phyloP scores from a whole-genome alignment of 495 filamentous ascomycete genomes.

The Evernia prunastri region DNA sequence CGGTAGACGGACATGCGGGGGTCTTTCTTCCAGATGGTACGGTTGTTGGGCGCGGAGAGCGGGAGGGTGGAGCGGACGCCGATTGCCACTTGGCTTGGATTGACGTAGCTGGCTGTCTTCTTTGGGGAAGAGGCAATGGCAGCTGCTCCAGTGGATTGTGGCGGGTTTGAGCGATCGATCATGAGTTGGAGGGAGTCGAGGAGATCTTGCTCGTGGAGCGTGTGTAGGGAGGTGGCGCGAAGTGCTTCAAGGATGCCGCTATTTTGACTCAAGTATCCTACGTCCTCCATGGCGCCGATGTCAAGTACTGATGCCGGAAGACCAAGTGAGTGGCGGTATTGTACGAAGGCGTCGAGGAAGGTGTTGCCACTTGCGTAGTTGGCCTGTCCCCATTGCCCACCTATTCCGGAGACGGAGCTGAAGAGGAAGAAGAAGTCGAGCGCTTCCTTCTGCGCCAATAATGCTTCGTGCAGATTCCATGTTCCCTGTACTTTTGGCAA shows the following conservation, averaged over 20 bases:
- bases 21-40: constrained; percentile 27
- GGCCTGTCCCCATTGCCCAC: constrained; percentile 25
- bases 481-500: constrained; percentile 24
- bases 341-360: constrained; percentile 29
- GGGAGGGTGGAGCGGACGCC: constrained; percentile 13
- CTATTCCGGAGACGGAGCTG: constrained; percentile 28
- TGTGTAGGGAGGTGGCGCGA: neutral
- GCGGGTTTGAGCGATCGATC: constrained; percentile 4
- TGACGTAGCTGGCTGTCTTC: constrained; percentile 24
- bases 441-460: constrained; percentile 1
- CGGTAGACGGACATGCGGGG: constrained; percentile 29
- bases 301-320: constrained; percentile 44
- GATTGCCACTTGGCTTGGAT: constrained; percentile 17
- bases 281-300: constrained; percentile 49
- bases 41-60: constrained; percentile 16
- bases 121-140: neutral
- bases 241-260: constrained; percentile 1
- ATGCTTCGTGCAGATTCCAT: constrained; percentile 22
- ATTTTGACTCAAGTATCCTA: constrained; percentile 39
- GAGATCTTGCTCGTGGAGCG: constrained; percentile 11
- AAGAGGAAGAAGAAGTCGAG: constrained; percentile 37
- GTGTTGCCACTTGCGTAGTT: constrained; percentile 31
- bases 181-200: constrained; percentile 11
- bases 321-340: constrained; percentile 26
- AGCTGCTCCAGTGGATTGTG: neutral